Evolutionary conservation across 2,329 filamentous ascomycete genomes (phyloP).

Genomic region (Xylaria polymorpha): DNA sequence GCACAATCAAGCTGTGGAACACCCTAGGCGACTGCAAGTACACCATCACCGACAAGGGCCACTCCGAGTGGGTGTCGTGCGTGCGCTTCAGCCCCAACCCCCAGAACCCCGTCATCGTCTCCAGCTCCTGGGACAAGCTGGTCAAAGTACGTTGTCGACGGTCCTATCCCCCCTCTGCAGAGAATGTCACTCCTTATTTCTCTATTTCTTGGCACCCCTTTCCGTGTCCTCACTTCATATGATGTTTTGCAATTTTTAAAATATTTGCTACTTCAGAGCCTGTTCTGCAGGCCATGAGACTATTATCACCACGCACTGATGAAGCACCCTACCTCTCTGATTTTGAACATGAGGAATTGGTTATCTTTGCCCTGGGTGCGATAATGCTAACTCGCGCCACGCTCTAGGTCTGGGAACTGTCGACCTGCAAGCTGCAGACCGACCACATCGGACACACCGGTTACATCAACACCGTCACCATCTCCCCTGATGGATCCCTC

Average conservation of each 20-base stretch:
- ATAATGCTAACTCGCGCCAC: slow-evolving; percentile 45
- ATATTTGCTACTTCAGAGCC: slow-evolving; percentile 99
- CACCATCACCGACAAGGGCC: slow-evolving; percentile 99
- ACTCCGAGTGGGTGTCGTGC: slow-evolving; percentile 99
- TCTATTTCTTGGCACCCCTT: background rate
- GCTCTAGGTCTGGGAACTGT: slow-evolving; percentile 95
- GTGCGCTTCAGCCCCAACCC: slow-evolving; percentile 99
- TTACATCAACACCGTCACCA: slow-evolving; percentile 99
- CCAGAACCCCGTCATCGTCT: slow-evolving; percentile 99
- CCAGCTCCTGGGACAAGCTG: slow-evolving; percentile 98
- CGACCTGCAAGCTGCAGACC: slow-evolving; percentile 99
- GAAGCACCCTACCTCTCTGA: slow-evolving; percentile 43
- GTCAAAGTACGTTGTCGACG: slow-evolving; percentile 85
- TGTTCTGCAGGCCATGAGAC: slow-evolving; percentile 89
- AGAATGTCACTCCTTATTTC: slow-evolving; percentile 12
- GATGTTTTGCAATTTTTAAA: slow-evolving; percentile 91
- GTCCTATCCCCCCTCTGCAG: slow-evolving; percentile 26
- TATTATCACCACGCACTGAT: slow-evolving; percentile 93
- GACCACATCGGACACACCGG: slow-evolving; percentile 99
- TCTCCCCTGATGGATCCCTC: slow-evolving; percentile 98
- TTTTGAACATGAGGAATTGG: slow-evolving; percentile 11
- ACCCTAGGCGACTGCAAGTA: slow-evolving; percentile 99
- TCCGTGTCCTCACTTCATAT: slow-evolving; percentile 64
- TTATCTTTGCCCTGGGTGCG: background rate
- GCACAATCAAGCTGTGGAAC: slow-evolving; percentile 99